A percentile compares a stretch with the other conserved stretches of the same genome.
Evolutionary conservation across 2,329 filamentous ascomycete genomes (phyloP).

Genomic region (Phyllosticta citribraziliensis): DNA sequence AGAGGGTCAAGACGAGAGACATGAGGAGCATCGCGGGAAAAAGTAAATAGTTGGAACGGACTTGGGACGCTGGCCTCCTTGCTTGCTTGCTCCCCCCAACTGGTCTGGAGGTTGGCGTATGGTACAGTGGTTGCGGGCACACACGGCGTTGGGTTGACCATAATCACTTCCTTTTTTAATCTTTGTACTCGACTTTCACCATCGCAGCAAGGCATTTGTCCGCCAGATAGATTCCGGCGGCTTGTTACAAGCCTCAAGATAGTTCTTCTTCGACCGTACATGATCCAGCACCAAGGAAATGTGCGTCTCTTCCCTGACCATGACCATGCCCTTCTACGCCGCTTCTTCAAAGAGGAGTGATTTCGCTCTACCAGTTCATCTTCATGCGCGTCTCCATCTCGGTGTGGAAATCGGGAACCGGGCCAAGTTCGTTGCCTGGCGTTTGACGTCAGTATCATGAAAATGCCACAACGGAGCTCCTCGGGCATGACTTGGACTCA

Average conservation of each 20-base stretch:
- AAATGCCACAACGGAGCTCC: background rate
- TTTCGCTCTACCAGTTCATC: slow-evolving; percentile 50
- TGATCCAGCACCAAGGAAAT: background rate
- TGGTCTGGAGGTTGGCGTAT: background rate
- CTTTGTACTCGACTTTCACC: background rate
- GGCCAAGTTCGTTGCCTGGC: slow-evolving; percentile 57
- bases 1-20: background rate
- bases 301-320: background rate
- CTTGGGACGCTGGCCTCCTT: background rate
- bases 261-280: background rate
- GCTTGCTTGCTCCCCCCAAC: background rate
- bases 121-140: background rate
- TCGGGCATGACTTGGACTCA: slow-evolving; percentile 20
- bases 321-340: slow-evolving; percentile 4
- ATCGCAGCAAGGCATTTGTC: background rate
- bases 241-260: background rate
- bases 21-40: background rate
- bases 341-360: background rate
- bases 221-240: background rate
- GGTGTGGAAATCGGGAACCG: slow-evolving; percentile 66
- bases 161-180: background rate
- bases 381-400: slow-evolving; percentile 91
- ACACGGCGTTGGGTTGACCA: background rate
- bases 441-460: background rate
- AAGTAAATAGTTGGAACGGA: background rate